phyloP scores from a whole-genome alignment of 306 rosid genomes.

The Vigna radiata region DNA sequence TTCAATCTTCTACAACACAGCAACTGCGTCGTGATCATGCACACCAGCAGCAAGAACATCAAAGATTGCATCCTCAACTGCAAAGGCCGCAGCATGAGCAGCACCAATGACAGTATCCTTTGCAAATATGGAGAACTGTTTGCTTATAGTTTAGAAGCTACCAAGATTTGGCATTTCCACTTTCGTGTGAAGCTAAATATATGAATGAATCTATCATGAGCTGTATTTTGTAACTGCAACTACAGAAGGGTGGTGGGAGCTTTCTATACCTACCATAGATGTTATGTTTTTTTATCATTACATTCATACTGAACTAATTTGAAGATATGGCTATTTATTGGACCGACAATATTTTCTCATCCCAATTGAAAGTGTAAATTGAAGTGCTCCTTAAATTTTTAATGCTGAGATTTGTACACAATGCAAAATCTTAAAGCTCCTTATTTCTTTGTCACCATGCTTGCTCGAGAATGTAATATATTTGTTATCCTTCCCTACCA shows the following conservation, averaged over 20 bases:
- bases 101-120: slow-evolving; percentile 35
- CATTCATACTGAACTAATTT: not conserved
- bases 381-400: not conserved
- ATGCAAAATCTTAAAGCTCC: not conserved
- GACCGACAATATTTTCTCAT: not conserved
- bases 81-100: slow-evolving; percentile 24
- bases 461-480: not conserved
- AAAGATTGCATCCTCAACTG: slow-evolving; percentile 30
- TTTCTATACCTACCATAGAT: not conserved
- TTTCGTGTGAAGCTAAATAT: not conserved
- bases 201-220: slow-evolving; percentile 15
- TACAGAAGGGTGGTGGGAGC: not conserved
- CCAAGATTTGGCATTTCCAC: slow-evolving; percentile 17
- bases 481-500: too few species aligned
- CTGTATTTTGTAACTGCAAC: not conserved
- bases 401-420: not conserved
- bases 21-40: slow-evolving; percentile 42
- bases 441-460: not conserved
- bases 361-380: not conserved
- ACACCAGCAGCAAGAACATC: slow-evolving; percentile 43
- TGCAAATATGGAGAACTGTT: slow-evolving; percentile 11
- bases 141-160: not conserved
- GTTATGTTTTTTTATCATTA: not conserved
- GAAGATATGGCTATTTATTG: not conserved
- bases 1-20: slow-evolving; percentile 41